Evolutionary conservation across 2,329 filamentous ascomycete genomes (phyloP).

Genomic region (Byssochlamys sp.): DNA sequence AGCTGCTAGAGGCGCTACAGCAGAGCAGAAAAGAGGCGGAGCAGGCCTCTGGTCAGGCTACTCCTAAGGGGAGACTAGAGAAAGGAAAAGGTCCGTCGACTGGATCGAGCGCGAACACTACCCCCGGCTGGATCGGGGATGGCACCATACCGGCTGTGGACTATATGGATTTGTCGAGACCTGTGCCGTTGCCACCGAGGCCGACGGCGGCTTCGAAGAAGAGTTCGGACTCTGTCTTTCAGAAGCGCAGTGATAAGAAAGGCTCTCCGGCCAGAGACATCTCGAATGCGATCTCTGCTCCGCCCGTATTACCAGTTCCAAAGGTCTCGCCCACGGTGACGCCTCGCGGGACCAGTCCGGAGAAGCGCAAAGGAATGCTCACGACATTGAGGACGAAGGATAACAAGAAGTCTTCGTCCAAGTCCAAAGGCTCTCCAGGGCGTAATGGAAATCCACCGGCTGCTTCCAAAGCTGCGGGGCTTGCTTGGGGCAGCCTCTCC

Average conservation of each 20-base stretch:
- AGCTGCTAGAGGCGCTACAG: constrained; percentile 71
- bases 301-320: constrained; percentile 22
- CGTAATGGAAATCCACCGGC: constrained; percentile 42
- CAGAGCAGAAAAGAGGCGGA: constrained; percentile 51
- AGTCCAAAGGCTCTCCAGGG: constrained; percentile 37
- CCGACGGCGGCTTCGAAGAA: constrained; percentile 13
- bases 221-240: constrained; percentile 14
- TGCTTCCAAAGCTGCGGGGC: constrained; percentile 53
- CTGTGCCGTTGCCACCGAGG: constrained; percentile 48
- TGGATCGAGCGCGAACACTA: constrained; percentile 9
- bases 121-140: constrained; percentile 60
- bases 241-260: constrained; percentile 8
- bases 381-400: constrained; percentile 45
- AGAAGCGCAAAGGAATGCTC: constrained; percentile 50
- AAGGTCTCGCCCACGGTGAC: constrained; percentile 27
- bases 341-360: constrained; percentile 51
- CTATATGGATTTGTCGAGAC: constrained; percentile 72
- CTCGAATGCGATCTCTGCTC: constrained; percentile 10
- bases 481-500: constrained; percentile 46
- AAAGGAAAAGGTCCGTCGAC: constrained; percentile 24
- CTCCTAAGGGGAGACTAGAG: constrained; percentile 15
- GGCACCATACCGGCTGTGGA: constrained; percentile 72
- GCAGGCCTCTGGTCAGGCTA: constrained; percentile 13
- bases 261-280: constrained; percentile 15
- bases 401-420: constrained; percentile 33